These are phyloP conservation scores for Pichia sp. DNA, from an alignment of 1,139 yeast genomes.

Conservation along the genomic window DNA sequence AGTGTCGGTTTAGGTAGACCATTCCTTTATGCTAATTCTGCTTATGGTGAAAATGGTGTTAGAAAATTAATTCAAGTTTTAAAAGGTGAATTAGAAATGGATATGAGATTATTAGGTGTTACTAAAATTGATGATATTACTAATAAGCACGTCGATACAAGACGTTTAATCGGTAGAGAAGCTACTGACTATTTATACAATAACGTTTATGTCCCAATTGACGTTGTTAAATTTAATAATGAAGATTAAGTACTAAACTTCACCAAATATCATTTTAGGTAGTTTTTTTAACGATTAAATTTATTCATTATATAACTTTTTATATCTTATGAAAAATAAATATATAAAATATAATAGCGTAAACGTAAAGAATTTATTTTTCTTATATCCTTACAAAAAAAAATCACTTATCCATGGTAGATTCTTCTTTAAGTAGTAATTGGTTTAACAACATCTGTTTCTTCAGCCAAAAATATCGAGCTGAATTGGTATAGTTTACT, in stretches of 20 bases:
- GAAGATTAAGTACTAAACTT: conserved; percentile 15
- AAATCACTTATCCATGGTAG: conserved; percentile 16
- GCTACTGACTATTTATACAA: conserved; percentile 43
- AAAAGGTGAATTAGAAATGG: conserved; percentile 77
- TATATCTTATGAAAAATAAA: no score
- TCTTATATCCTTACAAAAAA: no score
- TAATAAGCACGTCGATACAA: conserved; percentile 46
- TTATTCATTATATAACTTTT: neutral
- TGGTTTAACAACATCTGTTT: conserved; percentile 46
- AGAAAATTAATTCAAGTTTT: conserved; percentile 67
- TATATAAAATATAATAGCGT: no score
- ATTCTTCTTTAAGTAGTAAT: conserved; percentile 10
- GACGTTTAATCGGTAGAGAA: conserved; percentile 34
- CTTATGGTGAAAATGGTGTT: conserved; percentile 78
- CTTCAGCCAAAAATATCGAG: conserved; percentile 44
- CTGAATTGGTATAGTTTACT: conserved; percentile 32
- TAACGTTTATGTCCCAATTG: conserved; percentile 37
- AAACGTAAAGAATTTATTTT: no score
- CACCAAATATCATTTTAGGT: no score
- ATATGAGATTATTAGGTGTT: conserved; percentile 83
- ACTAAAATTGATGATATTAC: conserved; percentile 56
- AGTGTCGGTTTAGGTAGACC: conserved; percentile 83
- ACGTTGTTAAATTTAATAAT: conserved; percentile 32
- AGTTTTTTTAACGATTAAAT: no score
- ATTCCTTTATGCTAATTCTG: conserved; percentile 66